Base-by-base conservation (phyloP, 2,329 filamentous ascomycete genomes). In the Alternaria novae-zelandiae region DNA sequence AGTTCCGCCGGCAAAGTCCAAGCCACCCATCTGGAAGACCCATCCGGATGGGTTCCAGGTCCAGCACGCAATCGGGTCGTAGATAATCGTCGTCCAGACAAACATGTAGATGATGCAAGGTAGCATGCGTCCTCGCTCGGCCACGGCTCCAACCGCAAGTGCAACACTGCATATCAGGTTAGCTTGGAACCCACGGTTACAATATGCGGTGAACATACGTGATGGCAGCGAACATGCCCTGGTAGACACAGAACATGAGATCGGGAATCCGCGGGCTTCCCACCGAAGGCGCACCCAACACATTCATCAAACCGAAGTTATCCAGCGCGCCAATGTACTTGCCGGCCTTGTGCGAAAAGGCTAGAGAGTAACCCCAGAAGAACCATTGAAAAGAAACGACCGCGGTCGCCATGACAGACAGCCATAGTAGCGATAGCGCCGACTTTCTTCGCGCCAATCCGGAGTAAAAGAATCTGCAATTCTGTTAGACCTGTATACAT, bases 31-130 rank as follows among this genome's bases (percentile, higher is more conserved):
- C 69, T 87, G 85, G 80, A 87, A 91, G 12, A 90, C 89, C 94
- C 94, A 97, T 21, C 94, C 94, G 30, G 84, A 83, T 1, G 91
- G 81, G 78, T 97, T 97, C 94, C 94, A 97, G 9, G 92, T 96
- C 94, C 94, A 97, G 86, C 93, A 97, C 49, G 94, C 94, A 76
- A 97, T 94, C 2, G 93, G 91, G 73, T 97, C 93, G 81, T 97
- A 97, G 77, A 97, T 91, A 63, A 97, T 77, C 6, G 94, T 97
- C 1, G 91, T 87, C 94, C 94, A 97, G 78, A 97, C 83, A 76
- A 97, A 95, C 90, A 96, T 96, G 85, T 97, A 97, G 74, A 97
- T 85, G 70, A 97, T 88, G 78, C 91, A 94, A 12, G 94, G 93
- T 6, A 96, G 88, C 89, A 96, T 94, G 65, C 93, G 89, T 65